Evolutionary conservation across 2,329 filamentous ascomycete genomes (phyloP), one percentile per base, ranked within the genome.

Genomic region (Hypomyces perniciosus): DNA sequence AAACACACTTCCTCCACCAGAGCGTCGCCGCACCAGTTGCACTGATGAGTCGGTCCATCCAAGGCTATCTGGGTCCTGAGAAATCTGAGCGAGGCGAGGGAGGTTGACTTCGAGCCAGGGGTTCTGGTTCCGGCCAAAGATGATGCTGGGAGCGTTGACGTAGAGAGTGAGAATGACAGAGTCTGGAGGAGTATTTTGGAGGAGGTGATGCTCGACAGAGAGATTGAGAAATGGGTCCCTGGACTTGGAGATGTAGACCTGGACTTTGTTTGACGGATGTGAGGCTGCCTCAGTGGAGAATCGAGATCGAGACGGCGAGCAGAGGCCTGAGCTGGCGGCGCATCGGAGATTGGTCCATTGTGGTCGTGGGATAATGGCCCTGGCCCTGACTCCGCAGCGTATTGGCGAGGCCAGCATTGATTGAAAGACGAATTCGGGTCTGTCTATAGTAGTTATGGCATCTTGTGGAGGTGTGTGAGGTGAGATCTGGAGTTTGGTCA

Each of bases 121-220:
- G 67, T 99, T 99, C 72, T 99, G 93, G 67, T 99, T 99, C 54
- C 93, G 84, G 40, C 93, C 93, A 59, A 99, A 85, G 64, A 99
- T 85, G 53, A 99, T 79, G 65, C 88, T 90, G 1, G 92, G 90
- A 35, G 81, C 71, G 70, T 99, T 97, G 61, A 83, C 80, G 72
- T 97, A 99, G 46, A 96, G 79, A 51, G 97, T 87, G 2, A 97
- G 80, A 46, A 97, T 70, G 10, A 80, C 85, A 9, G 90, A 90
- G 54, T 86, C 80, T 6, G 82, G 74, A 2, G 84, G 80, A 0
- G 86, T 85, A 49, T 83, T 82, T 61, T 88, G 83, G 6, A 97
- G 80, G 30, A 99, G 83, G 67, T 88, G 85, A 66, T 97, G 90
- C 73, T 99, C 93, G 61, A 96, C 85, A 31, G 91, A 90, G 52